Conservation (phyloP, 495 filamentous ascomycete species). For the Symbiotaphrina buchneri region DNA sequence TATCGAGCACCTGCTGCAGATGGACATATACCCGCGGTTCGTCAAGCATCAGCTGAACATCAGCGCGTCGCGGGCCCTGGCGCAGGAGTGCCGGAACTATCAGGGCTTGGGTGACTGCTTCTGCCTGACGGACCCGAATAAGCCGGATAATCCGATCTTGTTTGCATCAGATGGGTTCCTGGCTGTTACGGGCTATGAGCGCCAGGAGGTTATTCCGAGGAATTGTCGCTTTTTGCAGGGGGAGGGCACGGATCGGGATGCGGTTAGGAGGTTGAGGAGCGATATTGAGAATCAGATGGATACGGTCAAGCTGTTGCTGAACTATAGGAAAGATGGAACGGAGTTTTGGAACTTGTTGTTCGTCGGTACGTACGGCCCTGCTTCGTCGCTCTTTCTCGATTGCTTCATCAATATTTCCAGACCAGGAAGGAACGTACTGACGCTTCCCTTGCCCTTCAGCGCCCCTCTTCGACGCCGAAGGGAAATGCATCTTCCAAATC, state of each 20-base stretch:
- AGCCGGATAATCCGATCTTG: slow-evolving; percentile 25
- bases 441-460: slow-evolving; percentile 7
- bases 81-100: slow-evolving; percentile 13
- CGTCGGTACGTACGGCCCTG: slow-evolving; percentile 9
- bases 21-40: slow-evolving; percentile 24
- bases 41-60: slow-evolving; percentile 21
- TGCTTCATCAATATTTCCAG: neutral
- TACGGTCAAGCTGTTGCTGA: slow-evolving; percentile 25
- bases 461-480: slow-evolving; percentile 20
- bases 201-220: slow-evolving; percentile 21
- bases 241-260: slow-evolving; percentile 17
- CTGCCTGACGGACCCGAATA: slow-evolving; percentile 18
- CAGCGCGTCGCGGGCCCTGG: slow-evolving; percentile 16
- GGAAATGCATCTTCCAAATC: slow-evolving; percentile 22
- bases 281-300: slow-evolving; percentile 19
- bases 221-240: slow-evolving; percentile 30
- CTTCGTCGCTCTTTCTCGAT: neutral
- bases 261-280: slow-evolving; percentile 16
- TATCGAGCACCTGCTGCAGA: slow-evolving; percentile 19
- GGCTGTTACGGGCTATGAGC: slow-evolving; percentile 20
- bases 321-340: slow-evolving; percentile 25
- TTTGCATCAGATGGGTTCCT: slow-evolving; percentile 27
- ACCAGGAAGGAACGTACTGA: neutral
- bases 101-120: slow-evolving; percentile 21
- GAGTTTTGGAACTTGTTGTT: slow-evolving; percentile 34